phyloP scores from a whole-genome alignment of 495 filamentous ascomycete species.

The Podospora bellae-mahoneyi region DNA sequence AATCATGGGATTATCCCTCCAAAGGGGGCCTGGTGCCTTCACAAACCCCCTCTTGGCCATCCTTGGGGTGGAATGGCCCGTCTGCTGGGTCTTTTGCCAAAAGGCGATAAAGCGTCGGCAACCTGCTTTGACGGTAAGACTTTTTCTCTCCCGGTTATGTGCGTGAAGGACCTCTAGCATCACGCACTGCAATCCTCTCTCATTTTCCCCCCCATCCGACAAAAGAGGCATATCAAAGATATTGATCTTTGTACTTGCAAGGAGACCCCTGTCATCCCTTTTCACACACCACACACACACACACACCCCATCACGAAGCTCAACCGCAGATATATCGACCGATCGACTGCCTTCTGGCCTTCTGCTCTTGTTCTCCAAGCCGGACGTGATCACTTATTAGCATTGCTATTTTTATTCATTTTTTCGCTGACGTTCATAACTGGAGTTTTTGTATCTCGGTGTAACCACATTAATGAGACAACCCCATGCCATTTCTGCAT shows the following conservation, averaged over 20 bases:
- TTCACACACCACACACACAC: not conserved
- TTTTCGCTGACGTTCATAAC: not conserved
- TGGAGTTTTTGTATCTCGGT: not conserved
- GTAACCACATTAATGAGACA: not conserved
- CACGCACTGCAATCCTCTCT: not conserved
- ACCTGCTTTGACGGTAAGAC: not conserved
- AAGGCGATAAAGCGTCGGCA: not conserved
- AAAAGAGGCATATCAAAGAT: not conserved
- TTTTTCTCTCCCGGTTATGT: not conserved
- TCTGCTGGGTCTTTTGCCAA: not conserved
- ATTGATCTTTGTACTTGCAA: not conserved
- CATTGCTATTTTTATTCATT: not conserved
- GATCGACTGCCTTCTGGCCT: not conserved
- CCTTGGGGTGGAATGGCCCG: not conserved
- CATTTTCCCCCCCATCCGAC: not conserved
- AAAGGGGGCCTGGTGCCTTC: not conserved
- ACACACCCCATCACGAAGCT: too few species aligned
- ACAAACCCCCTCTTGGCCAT: not conserved
- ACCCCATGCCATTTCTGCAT: constrained; percentile 6
- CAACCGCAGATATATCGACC: not conserved
- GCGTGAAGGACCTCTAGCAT: not conserved
- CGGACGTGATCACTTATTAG: not conserved
- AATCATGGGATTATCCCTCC: not conserved
- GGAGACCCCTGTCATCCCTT: not conserved
- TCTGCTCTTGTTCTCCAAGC: not conserved